Percentiles rank a stretch among this genome's conserved stretches.
phyloP scores from a whole-genome alignment of 1,284 basidiomycete species.

The Psilocybe mexicana region DNA sequence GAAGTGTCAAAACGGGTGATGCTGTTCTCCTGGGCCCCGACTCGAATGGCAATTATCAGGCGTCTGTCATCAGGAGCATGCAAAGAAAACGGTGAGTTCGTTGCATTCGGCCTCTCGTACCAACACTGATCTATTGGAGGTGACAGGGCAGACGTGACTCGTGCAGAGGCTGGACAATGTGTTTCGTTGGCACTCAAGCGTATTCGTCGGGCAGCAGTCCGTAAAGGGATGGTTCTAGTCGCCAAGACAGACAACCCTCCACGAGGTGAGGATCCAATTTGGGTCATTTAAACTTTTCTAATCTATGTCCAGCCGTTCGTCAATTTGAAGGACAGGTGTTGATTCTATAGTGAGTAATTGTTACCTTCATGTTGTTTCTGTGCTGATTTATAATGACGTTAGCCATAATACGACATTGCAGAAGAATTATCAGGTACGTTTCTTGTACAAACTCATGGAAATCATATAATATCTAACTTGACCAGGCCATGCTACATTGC shows the following conservation, averaged over 20 bases:
- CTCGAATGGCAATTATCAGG: conserved; percentile 86
- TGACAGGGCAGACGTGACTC: conserved; percentile 74
- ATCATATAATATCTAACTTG: not conserved
- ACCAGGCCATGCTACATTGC: conserved; percentile 81
- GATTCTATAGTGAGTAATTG: conserved; percentile 64
- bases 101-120: not conserved
- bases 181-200: conserved; percentile 94
- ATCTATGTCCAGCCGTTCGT: conserved; percentile 55
- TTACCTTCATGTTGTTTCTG: no score
- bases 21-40: conserved; percentile 89
- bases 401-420: conserved; percentile 93
- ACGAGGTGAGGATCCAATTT: conserved; percentile 46
- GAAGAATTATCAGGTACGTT: conserved; percentile 79
- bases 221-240: conserved; percentile 95
- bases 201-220: conserved; percentile 77
- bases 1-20: conserved; percentile 80
- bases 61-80: conserved; percentile 86
- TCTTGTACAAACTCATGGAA: not conserved
- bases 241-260: conserved; percentile 79
- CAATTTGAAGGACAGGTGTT: conserved; percentile 86
- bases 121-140: not conserved
- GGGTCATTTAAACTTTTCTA: not conserved
- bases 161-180: conserved; percentile 93
- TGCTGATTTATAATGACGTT: not conserved
- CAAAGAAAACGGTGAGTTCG: conserved; percentile 79